phyloP scores from a whole-genome alignment of 148 eudicot species.

The Salicornia ramosissima region DNA sequence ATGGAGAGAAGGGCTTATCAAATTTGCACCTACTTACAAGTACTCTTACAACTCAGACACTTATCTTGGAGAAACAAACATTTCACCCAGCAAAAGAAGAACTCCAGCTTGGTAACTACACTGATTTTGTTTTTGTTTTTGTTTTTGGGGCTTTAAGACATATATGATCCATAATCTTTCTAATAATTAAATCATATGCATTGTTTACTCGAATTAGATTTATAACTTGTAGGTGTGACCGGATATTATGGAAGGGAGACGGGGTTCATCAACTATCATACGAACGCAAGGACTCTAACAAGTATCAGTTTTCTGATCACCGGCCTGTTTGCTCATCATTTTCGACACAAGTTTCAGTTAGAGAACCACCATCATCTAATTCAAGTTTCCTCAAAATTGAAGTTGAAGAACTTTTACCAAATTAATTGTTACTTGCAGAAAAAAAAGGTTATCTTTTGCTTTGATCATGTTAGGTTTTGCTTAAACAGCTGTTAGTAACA shows the following conservation, averaged over 20 bases:
- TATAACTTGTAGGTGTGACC: conserved; percentile 56
- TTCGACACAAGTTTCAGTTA: conserved; percentile 32
- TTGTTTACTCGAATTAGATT: too few species aligned
- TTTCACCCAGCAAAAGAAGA: conserved; percentile 55
- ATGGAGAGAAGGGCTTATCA: conserved; percentile 66
- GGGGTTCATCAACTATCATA: conserved; percentile 48
- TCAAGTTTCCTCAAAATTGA: conserved; percentile 30
- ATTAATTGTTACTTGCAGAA: neutral
- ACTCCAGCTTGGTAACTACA: conserved; percentile 66
- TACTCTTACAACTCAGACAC: conserved; percentile 55
- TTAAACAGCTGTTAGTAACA: too few species aligned
- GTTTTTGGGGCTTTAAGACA: too few species aligned
- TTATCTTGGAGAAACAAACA: conserved; percentile 49
- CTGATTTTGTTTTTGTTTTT: neutral
- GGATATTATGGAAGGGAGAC: conserved; percentile 65
- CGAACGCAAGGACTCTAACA: conserved; percentile 39
- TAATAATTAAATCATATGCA: too few species aligned
- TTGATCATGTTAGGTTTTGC: too few species aligned
- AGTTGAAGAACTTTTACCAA: conserved; percentile 23
- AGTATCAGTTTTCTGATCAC: conserved; percentile 59
- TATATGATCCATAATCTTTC: too few species aligned
- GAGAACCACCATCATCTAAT: conserved; percentile 18
- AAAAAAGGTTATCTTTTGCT: conserved; percentile 7
- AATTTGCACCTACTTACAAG: conserved; percentile 67
- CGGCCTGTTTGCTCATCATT: conserved; percentile 64